These are phyloP conservation scores for Madurella fahalii DNA, from an alignment of 2,329 filamentous ascomycete species.

Conservation along the genomic window DNA sequence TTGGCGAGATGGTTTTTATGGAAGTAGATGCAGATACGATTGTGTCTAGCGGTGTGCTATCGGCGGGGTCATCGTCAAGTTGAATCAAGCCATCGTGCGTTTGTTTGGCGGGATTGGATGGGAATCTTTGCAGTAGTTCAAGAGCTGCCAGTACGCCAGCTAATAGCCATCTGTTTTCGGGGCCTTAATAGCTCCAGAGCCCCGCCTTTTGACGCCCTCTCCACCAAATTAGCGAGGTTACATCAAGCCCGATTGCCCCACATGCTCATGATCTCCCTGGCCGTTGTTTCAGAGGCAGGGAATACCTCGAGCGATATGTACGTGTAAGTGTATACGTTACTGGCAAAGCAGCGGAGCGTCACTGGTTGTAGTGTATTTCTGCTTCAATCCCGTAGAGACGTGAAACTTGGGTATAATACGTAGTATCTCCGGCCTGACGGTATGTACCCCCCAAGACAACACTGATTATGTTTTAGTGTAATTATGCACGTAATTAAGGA, in stretches of 20 bases:
- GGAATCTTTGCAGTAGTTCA: not conserved
- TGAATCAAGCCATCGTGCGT: not conserved
- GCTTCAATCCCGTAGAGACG: no score
- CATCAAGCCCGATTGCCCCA: not conserved
- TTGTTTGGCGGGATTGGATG: not conserved
- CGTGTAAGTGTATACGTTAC: no score
- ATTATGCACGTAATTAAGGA: no score
- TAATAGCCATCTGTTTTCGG: not conserved
- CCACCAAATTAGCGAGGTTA: not conserved
- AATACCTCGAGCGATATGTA: no score
- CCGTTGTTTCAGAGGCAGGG: no score
- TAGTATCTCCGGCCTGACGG: no score
- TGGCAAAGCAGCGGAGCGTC: no score
- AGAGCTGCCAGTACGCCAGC: not conserved
- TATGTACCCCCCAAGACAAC: no score
- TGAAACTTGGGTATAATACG: no score
- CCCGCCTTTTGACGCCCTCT: not conserved
- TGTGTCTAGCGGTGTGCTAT: not conserved
- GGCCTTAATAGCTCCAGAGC: not conserved
- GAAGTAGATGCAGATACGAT: not conserved
- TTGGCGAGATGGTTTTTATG: not conserved
- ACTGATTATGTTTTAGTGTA: no score
- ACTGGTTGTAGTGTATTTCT: no score
- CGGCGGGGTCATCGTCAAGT: no score
- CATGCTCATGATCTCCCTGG: slow-evolving; percentile 1